phyloP scores from a whole-genome alignment of 768 basidiomycete species.

The Strobilomyces confusus region DNA sequence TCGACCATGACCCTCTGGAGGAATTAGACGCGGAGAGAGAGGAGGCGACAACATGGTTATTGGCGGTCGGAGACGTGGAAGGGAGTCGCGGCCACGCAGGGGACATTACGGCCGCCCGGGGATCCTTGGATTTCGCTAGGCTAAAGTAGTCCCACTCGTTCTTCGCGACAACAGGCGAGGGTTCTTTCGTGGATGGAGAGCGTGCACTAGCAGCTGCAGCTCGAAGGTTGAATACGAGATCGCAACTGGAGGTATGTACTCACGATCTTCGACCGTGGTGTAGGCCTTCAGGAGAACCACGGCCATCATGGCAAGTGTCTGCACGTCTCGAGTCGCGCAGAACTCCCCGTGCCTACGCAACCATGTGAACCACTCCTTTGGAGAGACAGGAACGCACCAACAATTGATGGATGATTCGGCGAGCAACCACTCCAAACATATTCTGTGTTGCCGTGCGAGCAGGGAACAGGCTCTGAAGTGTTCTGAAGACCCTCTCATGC shows the following conservation, averaged over 20 bases:
- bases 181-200: constrained; percentile 19
- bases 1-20: constrained; percentile 80
- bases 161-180: constrained; percentile 18
- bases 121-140: constrained; percentile 33
- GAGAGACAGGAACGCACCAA: constrained; percentile 32
- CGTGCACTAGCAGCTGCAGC: neutral
- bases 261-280: constrained; percentile 11
- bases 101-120: constrained; percentile 39
- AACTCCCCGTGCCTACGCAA: constrained; percentile 41
- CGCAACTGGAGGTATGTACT: neutral
- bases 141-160: constrained; percentile 59
- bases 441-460: constrained; percentile 22
- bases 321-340: constrained; percentile 56
- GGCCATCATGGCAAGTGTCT: constrained; percentile 78
- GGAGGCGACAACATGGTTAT: constrained; percentile 33
- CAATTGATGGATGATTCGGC: constrained; percentile 44
- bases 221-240: neutral
- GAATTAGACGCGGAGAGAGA: constrained; percentile 52
- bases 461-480: constrained; percentile 48
- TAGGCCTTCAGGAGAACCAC: constrained; percentile 57
- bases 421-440: constrained; percentile 23
- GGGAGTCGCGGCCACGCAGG: constrained; percentile 52
- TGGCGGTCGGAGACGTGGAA: constrained; percentile 39
- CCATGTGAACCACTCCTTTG: neutral
- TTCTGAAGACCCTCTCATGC: constrained; percentile 66